Evolutionary conservation across 768 basidiomycete genomes (phyloP).

Genomic region (Trametes cinnabarina): DNA sequence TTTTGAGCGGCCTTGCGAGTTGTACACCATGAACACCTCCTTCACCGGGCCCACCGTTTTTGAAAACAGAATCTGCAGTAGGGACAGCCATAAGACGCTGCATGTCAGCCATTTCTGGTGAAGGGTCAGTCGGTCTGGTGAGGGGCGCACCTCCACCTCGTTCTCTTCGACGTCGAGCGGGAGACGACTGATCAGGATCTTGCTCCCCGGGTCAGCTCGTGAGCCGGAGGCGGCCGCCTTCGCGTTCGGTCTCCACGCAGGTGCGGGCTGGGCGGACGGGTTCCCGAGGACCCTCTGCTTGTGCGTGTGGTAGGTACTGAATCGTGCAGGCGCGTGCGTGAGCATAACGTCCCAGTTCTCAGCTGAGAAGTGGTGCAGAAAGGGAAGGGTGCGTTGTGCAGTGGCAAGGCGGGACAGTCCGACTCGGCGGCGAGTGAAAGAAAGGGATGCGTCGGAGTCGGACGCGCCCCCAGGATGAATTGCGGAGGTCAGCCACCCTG

Average conservation of each 20-base stretch:
- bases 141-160: constrained; percentile 57
- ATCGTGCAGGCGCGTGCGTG: constrained; percentile 32
- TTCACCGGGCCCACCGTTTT: constrained; percentile 75
- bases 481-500: no score
- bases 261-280: constrained; percentile 51
- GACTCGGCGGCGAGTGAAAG: no score
- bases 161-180: constrained; percentile 67
- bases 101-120: no score
- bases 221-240: constrained; percentile 12
- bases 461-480: neutral
- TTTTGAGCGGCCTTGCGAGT: constrained; percentile 70
- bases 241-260: constrained; percentile 55
- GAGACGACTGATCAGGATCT: constrained; percentile 63
- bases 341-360: constrained; percentile 5
- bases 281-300: constrained; percentile 61
- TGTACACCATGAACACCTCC: constrained; percentile 71
- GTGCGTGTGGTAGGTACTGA: constrained; percentile 48
- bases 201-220: constrained; percentile 44
- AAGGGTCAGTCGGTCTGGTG: neutral
- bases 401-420: no score
- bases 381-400: no score
- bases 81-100: no score
- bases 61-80: constrained; percentile 62
- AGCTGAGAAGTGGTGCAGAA: no score
- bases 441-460: neutral